Evolutionary conservation across 2,329 filamentous ascomycete genomes (phyloP).

Genomic region (Blumeriella jaapii): DNA sequence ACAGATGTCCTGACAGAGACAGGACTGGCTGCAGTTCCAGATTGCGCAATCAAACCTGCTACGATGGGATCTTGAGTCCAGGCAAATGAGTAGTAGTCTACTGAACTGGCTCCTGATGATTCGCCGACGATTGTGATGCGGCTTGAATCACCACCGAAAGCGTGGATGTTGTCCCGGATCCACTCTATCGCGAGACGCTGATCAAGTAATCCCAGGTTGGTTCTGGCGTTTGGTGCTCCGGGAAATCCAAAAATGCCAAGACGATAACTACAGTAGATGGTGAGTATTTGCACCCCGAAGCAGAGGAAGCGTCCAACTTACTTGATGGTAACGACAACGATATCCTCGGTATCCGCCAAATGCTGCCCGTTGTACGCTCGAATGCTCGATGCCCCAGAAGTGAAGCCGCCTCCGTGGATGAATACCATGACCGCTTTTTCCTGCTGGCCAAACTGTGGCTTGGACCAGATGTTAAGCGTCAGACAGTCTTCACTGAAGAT

Average conservation of each 20-base stretch:
- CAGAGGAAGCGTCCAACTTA: slow-evolving; percentile 22
- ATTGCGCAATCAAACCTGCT: slow-evolving; percentile 7
- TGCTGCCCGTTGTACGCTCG: slow-evolving; percentile 32
- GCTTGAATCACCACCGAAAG: slow-evolving; percentile 32
- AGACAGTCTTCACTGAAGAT: slow-evolving; percentile 27
- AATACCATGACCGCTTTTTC: slow-evolving; percentile 34
- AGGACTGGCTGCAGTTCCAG: background rate
- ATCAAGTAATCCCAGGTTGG: slow-evolving; percentile 41
- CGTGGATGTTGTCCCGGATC: slow-evolving; percentile 44
- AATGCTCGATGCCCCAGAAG: slow-evolving; percentile 26
- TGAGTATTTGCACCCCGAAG: background rate
- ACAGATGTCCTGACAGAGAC: background rate
- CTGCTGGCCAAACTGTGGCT: slow-evolving; percentile 20
- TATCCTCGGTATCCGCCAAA: slow-evolving; percentile 31
- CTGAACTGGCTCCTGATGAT: slow-evolving; percentile 29
- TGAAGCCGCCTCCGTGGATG: slow-evolving; percentile 33
- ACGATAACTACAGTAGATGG: slow-evolving; percentile 13
- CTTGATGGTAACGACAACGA: slow-evolving; percentile 35
- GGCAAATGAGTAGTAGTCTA: slow-evolving; percentile 33
- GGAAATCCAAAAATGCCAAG: slow-evolving; percentile 17
- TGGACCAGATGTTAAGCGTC: slow-evolving; percentile 29
- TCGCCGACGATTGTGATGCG: slow-evolving; percentile 33
- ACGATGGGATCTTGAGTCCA: slow-evolving; percentile 19
- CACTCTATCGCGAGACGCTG: slow-evolving; percentile 45
- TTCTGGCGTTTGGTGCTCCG: slow-evolving; percentile 4